A percentile compares a stretch with the other conserved stretches of the same genome.
Evolutionary conservation across 495 filamentous ascomycete species (phyloP).

Genomic region (Astrothelium macrocarpum): DNA sequence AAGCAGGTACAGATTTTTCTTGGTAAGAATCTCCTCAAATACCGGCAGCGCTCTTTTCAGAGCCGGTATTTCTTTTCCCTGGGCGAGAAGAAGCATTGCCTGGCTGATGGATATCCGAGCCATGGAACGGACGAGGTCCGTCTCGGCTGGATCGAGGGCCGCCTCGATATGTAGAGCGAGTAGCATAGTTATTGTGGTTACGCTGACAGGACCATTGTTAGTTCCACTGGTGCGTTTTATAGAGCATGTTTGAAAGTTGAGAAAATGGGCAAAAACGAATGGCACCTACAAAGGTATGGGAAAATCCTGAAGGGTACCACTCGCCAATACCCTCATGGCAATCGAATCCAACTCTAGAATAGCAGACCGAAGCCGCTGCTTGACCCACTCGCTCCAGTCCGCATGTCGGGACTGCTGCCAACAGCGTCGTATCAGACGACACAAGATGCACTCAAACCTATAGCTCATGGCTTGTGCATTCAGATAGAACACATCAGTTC

Average conservation of each 20-base stretch:
- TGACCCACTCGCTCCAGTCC: conserved; percentile 15
- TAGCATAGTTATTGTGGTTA: conserved; percentile 15
- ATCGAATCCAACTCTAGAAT: conserved; percentile 17
- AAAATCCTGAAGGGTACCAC: conserved; percentile 18
- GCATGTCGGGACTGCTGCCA: conserved; percentile 9
- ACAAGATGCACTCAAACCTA: conserved; percentile 18
- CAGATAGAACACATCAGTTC: conserved; percentile 17
- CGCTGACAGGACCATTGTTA: conserved; percentile 1
- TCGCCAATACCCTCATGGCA: conserved; percentile 12
- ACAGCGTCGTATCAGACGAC: conserved; percentile 14
- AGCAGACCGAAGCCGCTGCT: conserved; percentile 15
- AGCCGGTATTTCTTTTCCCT: conserved; percentile 23
- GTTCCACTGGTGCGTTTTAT: conserved; percentile 2
- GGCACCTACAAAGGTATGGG: conserved; percentile 13
- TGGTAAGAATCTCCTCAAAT: conserved; percentile 12
- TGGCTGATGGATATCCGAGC: conserved; percentile 15
- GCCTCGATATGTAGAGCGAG: conserved; percentile 19
- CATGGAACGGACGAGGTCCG: conserved; percentile 19
- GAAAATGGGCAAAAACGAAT: background rate
- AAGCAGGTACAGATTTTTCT: conserved; percentile 10
- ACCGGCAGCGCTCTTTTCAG: conserved; percentile 11
- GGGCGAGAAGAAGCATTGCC: conserved; percentile 4
- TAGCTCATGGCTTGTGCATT: conserved; percentile 17
- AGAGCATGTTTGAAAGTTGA: conserved; percentile 8
- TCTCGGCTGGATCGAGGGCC: conserved; percentile 19